A percentile compares a stretch with the other conserved stretches of the same genome.
Evolutionary conservation across 2,329 filamentous ascomycete species (phyloP).

Genomic region (Arthrocladium fulminans): DNA sequence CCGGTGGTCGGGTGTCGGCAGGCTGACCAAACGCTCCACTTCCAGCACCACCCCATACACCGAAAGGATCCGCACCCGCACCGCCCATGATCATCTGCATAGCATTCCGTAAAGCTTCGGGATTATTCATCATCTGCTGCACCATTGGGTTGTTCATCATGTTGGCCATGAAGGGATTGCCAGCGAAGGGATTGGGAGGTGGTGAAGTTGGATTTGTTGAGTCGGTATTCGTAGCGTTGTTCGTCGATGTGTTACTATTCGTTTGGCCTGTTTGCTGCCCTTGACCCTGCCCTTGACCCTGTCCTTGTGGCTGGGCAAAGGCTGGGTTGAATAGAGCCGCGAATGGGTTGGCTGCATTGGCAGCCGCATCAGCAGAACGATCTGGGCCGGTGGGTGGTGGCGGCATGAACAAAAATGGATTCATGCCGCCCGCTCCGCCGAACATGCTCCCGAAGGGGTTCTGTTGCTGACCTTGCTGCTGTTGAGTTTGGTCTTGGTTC

Average conservation of each 20-base stretch:
- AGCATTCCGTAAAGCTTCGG: slow-evolving; percentile 49
- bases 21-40: slow-evolving; percentile 33
- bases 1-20: slow-evolving; percentile 75
- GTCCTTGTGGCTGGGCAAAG: slow-evolving; percentile 26
- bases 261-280: slow-evolving; percentile 17
- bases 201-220: slow-evolving; percentile 20
- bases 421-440: slow-evolving; percentile 26
- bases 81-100: slow-evolving; percentile 42
- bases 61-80: slow-evolving; percentile 29
- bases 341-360: slow-evolving; percentile 54
- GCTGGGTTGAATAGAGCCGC: slow-evolving; percentile 52
- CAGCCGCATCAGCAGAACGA: slow-evolving; percentile 19
- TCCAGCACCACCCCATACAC: slow-evolving; percentile 25
- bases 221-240: background rate
- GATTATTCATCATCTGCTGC: slow-evolving; percentile 38
- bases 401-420: slow-evolving; percentile 11
- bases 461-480: slow-evolving; percentile 19
- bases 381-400: slow-evolving; percentile 10
- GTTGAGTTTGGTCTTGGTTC: slow-evolving; percentile 26
- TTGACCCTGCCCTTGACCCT: background rate
- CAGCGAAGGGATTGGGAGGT: slow-evolving; percentile 38
- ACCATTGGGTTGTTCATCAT: slow-evolving; percentile 44
- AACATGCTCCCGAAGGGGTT: slow-evolving; percentile 4
- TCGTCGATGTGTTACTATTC: slow-evolving; percentile 4
- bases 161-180: slow-evolving; percentile 26